These are phyloP conservation scores for Aquanectria penicillioides DNA, from an alignment of 2,329 filamentous ascomycete species.

Conservation along the genomic window DNA sequence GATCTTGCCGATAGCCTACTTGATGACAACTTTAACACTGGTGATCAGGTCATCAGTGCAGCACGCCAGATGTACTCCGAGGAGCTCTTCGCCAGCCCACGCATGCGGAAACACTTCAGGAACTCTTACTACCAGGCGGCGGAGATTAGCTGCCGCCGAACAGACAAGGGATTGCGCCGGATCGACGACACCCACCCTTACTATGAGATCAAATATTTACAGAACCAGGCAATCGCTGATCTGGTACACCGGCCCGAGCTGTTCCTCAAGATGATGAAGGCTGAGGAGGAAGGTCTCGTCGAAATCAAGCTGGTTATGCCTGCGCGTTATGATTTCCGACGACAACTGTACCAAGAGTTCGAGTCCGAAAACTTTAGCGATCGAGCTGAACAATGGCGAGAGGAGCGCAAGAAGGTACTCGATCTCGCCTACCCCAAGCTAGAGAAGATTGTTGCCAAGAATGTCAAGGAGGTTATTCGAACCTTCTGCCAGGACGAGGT, in stretches of 20 bases:
- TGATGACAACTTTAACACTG: slow-evolving; percentile 78
- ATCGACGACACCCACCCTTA: slow-evolving; percentile 97
- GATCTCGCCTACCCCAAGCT: slow-evolving; percentile 84
- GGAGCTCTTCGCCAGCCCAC: slow-evolving; percentile 87
- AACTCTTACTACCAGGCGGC: slow-evolving; percentile 85
- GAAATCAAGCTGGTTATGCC: slow-evolving; percentile 85
- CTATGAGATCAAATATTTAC: slow-evolving; percentile 97
- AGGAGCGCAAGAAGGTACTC: slow-evolving; percentile 84
- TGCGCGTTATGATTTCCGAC: slow-evolving; percentile 78
- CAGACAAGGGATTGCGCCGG: slow-evolving; percentile 91
- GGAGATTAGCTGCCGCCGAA: slow-evolving; percentile 86
- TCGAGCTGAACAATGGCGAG: slow-evolving; percentile 94
- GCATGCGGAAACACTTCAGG: slow-evolving; percentile 88
- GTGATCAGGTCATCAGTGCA: slow-evolving; percentile 78
- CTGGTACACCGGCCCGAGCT: slow-evolving; percentile 86
- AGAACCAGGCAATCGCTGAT: slow-evolving; percentile 85
- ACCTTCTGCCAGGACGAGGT: slow-evolving; percentile 95
- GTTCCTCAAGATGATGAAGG: slow-evolving; percentile 96
- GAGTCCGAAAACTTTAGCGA: slow-evolving; percentile 96
- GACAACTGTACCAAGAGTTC: slow-evolving; percentile 83
- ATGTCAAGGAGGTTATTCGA: slow-evolving; percentile 93
- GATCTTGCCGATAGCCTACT: slow-evolving; percentile 86
- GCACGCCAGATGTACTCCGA: slow-evolving; percentile 91
- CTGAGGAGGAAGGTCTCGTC: slow-evolving; percentile 91
- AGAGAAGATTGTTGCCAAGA: slow-evolving; percentile 85